A percentile compares a stretch with the other conserved stretches of the same genome.
Conservation (phyloP, 805 yeast genomes). For the Lachancea fermentati region DNA sequence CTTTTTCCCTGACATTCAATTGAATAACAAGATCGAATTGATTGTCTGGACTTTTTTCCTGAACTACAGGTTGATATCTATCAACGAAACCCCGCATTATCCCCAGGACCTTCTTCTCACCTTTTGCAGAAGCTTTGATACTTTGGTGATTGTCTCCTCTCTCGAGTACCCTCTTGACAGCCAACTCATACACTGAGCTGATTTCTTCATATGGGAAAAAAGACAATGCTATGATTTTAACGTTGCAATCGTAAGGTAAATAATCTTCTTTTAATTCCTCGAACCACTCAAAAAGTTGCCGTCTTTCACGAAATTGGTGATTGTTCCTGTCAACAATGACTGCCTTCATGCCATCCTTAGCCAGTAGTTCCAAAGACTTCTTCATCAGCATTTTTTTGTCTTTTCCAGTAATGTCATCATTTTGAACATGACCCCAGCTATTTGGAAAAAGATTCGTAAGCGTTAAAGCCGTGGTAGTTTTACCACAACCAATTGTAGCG, state of each 20-base stretch:
- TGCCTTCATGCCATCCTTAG: slow-evolving; percentile 34
- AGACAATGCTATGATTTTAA: slow-evolving; percentile 63
- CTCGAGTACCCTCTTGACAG: slow-evolving; percentile 50
- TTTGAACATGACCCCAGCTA: slow-evolving; percentile 70
- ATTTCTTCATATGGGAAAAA: slow-evolving; percentile 44
- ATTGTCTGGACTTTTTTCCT: slow-evolving; percentile 49
- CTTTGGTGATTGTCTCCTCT: slow-evolving; percentile 91
- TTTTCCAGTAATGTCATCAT: slow-evolving; percentile 59
- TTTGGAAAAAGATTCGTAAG: slow-evolving; percentile 47
- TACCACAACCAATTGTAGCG: slow-evolving; percentile 93
- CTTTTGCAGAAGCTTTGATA: slow-evolving; percentile 48
- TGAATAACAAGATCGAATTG: slow-evolving; percentile 62
- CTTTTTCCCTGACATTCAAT: slow-evolving; percentile 38
- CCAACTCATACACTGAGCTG: slow-evolving; percentile 34
- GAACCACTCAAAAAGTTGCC: slow-evolving; percentile 54
- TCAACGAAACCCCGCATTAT: slow-evolving; percentile 72
- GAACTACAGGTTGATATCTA: slow-evolving; percentile 58
- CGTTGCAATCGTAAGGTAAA: slow-evolving; percentile 38
- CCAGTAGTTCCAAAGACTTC: slow-evolving; percentile 38
- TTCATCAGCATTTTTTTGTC: slow-evolving; percentile 47
- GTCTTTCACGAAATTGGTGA: slow-evolving; percentile 64
- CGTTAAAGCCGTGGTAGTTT: slow-evolving; percentile 73
- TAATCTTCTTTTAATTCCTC: slow-evolving; percentile 38
- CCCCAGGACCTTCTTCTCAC: slow-evolving; percentile 44
- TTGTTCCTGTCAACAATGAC: slow-evolving; percentile 83